phyloP scores from a whole-genome alignment of 1,284 basidiomycete species.

The Cutaneotrichosporon sp. region DNA sequence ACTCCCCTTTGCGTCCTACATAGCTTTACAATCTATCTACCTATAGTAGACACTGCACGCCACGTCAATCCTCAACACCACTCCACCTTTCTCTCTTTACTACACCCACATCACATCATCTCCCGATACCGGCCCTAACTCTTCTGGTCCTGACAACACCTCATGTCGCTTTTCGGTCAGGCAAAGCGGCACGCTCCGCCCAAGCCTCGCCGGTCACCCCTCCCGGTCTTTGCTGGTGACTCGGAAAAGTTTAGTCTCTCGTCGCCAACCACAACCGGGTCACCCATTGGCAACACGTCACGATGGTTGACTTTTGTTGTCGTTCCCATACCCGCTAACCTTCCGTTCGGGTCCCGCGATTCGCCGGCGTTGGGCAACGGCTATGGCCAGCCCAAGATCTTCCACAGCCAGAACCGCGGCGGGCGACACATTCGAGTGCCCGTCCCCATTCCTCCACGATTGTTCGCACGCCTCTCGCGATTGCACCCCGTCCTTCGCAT shows the following conservation, averaged over 20 bases:
- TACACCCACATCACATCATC: not conserved
- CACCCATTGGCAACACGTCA: slow-evolving; percentile 15
- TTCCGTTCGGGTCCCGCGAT: slow-evolving; percentile 27
- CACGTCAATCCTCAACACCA: not conserved
- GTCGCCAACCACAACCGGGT: slow-evolving; percentile 16
- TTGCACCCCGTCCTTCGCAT: slow-evolving; percentile 58
- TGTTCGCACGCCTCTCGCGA: slow-evolving; percentile 55
- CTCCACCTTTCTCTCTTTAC: not conserved
- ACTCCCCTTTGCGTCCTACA: not conserved
- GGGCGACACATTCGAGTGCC: slow-evolving; percentile 38
- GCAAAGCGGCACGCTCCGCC: slow-evolving; percentile 46
- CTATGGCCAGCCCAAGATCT: slow-evolving; percentile 16
- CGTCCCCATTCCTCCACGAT: slow-evolving; percentile 64
- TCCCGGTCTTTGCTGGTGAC: slow-evolving; percentile 46
- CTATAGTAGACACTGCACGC: not conserved
- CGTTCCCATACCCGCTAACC: slow-evolving; percentile 42
- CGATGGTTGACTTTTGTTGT: slow-evolving; percentile 44
- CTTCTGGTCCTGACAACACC: slow-evolving; percentile 7
- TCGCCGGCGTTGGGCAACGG: slow-evolving; percentile 25
- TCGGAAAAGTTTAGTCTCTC: slow-evolving; percentile 41
- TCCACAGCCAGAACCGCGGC: slow-evolving; percentile 12
- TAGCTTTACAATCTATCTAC: not conserved
- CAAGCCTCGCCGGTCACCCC: slow-evolving; percentile 48
- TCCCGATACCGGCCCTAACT: not conserved
- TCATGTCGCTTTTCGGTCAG: slow-evolving; percentile 54